Evolutionary conservation across 2,329 filamentous ascomycete species (phyloP), one percentile per base, ranked within the genome.

Genomic region (Macrophomina phaseolina): DNA sequence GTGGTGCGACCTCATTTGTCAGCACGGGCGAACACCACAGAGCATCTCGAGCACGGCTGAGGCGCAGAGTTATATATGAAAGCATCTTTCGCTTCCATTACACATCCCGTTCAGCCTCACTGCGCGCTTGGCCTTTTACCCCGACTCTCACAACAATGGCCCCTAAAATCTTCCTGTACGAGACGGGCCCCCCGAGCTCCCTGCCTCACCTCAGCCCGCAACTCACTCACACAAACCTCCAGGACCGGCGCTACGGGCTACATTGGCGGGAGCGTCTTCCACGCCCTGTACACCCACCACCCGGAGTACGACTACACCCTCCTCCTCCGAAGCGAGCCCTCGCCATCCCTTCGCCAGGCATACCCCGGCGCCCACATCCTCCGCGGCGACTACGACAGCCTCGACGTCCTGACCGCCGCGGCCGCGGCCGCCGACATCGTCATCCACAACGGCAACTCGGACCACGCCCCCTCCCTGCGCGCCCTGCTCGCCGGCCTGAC

Each of bases 401-500:
- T 52, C n/a, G 63, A 61, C 4, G 14, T 48, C 32, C 23, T 66
- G 34, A 2, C 40, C 30, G 28, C 49, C 40, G 63, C 51, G 16
- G 48, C 67, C 14, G 5, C 16, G 16, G 55, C 9, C 18, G 67
- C 67, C 46, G 64, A 62, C 46, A 45, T 65, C 36, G 66, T 67
- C 12, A 72, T 42, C 12, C 36, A 74, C 67, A 71, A 69, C 63
- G 72, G 73, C 36, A 61, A 74, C 67, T 73, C 73, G 0, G 74
- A 78, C 66, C 76, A 78, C 67, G 69, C 11, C 2, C 28, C 70
- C 42, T 60, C 70, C 18, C 71, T 71, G 18, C 67, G 76, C 9
- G 75, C 77, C 8, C 83, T 86, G 16, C 82, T 88, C 23, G 77
- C 85, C 2, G 72, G 75, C 0, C 85, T 85, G 4, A 60, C 34